phyloP scores from a whole-genome alignment of 2,329 filamentous ascomycete species.

The Fusarium solani-melongenae region DNA sequence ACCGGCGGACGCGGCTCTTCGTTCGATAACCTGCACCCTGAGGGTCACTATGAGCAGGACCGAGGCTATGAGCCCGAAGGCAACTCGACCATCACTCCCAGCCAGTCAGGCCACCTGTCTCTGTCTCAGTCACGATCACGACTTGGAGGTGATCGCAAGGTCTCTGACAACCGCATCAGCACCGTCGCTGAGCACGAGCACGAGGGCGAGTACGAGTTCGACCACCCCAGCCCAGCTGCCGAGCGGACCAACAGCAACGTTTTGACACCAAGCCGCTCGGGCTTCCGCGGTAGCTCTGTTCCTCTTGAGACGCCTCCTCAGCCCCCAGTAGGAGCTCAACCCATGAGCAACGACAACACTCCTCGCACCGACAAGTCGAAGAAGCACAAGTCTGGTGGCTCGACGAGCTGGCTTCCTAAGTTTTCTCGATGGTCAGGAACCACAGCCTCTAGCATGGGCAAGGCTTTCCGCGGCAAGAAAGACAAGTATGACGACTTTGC shows the following conservation, averaged over 20 bases:
- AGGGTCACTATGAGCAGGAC: conserved; percentile 74
- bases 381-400: conserved; percentile 89
- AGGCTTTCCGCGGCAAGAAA: conserved; percentile 74
- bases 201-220: conserved; percentile 76
- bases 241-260: conserved; percentile 60
- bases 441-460: conserved; percentile 86
- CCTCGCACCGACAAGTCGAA: conserved; percentile 78
- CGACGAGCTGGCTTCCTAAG: conserved; percentile 85
- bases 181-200: conserved; percentile 88
- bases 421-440: conserved; percentile 98
- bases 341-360: conserved; percentile 80
- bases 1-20: conserved; percentile 68
- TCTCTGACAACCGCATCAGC: conserved; percentile 85
- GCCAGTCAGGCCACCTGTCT: conserved; percentile 81
- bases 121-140: conserved; percentile 63
- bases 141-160: conserved; percentile 63
- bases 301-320: conserved; percentile 71
- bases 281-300: conserved; percentile 62
- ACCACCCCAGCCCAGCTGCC: conserved; percentile 57
- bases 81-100: conserved; percentile 74
- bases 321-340: conserved; percentile 49
- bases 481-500: conserved; percentile 70
- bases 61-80: conserved; percentile 87
- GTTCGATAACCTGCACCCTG: conserved; percentile 74
- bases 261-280: conserved; percentile 68